Percentiles rank a stretch among this genome's conserved stretches.
These are phyloP conservation scores for Scopulariopsis brevicaulis DNA, from an alignment of 2,329 filamentous ascomycete genomes.

Conservation along the genomic window DNA sequence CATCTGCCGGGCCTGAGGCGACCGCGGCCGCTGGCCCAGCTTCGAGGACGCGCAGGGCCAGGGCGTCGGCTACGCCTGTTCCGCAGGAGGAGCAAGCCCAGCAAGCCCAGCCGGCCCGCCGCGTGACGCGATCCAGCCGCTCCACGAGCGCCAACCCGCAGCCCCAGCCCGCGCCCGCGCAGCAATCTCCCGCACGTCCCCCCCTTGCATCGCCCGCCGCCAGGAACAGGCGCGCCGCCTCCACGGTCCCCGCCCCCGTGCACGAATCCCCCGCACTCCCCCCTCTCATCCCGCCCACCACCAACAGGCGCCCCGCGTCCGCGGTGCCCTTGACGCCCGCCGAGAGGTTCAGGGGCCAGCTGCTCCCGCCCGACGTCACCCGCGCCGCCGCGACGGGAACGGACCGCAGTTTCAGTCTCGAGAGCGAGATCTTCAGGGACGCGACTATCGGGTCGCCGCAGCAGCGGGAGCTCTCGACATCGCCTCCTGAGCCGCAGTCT, in stretches of 20 bases:
- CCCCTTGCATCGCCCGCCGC: too few relatives aligned
- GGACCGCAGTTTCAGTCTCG: constrained; percentile 8
- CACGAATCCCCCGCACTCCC: not conserved
- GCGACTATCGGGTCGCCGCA: constrained; percentile 4
- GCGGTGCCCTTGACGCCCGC: not conserved
- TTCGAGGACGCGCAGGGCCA: not conserved
- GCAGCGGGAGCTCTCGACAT: not conserved
- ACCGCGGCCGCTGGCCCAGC: not conserved
- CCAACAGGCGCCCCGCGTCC: not conserved
- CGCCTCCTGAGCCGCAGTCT: not conserved
- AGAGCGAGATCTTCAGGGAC: constrained; percentile 7
- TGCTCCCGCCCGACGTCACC: not conserved
- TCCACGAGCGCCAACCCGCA: not conserved
- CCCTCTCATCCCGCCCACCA: not conserved
- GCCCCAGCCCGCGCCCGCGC: not conserved
- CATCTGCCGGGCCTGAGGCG: not conserved
- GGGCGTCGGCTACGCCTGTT: not conserved
- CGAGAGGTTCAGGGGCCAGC: not conserved
- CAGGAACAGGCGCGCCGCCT: too few relatives aligned
- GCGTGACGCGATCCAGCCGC: not conserved
- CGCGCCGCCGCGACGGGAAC: not conserved
- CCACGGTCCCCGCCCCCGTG: too few relatives aligned
- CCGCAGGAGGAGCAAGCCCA: not conserved
- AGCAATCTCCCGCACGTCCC: not conserved
- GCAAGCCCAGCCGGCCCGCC: not conserved